A percentile compares a stretch with the other conserved stretches of the same genome.
phyloP scores from a whole-genome alignment of 441 rosid species.

The Syzygium malaccense region DNA sequence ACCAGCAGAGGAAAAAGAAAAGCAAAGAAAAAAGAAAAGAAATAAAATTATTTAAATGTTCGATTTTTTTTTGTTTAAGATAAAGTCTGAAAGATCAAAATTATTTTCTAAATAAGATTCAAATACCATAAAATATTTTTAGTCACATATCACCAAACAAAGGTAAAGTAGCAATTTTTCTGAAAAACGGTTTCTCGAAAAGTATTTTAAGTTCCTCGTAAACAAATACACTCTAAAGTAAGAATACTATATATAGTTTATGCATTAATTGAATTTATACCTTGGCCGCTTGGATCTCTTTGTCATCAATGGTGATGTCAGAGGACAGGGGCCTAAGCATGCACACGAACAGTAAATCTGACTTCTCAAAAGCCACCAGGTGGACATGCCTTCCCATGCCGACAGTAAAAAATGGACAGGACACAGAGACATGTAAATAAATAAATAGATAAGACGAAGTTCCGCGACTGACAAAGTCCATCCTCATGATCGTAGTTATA shows the following conservation, averaged over 20 bases:
- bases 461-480: neutral
- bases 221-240: neutral
- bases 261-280: neutral
- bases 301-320: slow-evolving; percentile 24
- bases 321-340: slow-evolving; percentile 28
- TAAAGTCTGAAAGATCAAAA: too few species aligned
- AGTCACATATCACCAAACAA: too few species aligned
- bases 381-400: slow-evolving; percentile 27
- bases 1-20: too few species aligned
- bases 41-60: too few species aligned
- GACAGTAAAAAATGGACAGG: neutral
- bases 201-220: too few species aligned
- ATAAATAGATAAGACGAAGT: neutral
- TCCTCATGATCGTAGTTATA: neutral
- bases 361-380: slow-evolving; percentile 31
- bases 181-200: neutral
- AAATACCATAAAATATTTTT: too few species aligned
- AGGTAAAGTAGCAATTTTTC: too few species aligned
- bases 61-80: too few species aligned
- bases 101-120: too few species aligned
- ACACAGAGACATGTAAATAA: too few species aligned
- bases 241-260: neutral
- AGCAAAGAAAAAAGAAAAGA: too few species aligned
- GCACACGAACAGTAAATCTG: slow-evolving; percentile 36
- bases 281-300: slow-evolving; percentile 33